phyloP scores from a whole-genome alignment of 2,329 filamentous ascomycete species.

The Aspergillus sp. region DNA sequence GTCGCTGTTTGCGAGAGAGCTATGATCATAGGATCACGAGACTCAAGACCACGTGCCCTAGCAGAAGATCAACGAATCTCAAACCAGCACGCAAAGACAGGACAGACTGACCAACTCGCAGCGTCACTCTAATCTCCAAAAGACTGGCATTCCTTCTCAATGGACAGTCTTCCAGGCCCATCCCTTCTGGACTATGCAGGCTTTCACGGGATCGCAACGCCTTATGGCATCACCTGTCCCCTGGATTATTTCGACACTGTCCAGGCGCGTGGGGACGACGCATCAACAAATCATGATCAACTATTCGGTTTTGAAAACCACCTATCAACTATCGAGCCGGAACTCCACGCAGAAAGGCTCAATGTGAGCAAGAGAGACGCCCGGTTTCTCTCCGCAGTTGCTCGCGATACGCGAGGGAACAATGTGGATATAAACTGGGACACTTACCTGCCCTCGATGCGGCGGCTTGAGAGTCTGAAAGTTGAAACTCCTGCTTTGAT shows the following conservation, averaged over 20 bases:
- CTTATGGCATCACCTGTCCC: slow-evolving; percentile 27
- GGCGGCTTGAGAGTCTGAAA: slow-evolving; percentile 26
- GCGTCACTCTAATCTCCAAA: neutral
- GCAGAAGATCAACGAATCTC: too few species aligned
- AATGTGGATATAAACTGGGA: slow-evolving; percentile 10
- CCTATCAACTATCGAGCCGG: slow-evolving; percentile 6
- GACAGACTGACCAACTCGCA: neutral
- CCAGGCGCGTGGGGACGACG: slow-evolving; percentile 8
- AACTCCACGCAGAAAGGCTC: slow-evolving; percentile 24
- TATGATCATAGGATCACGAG: neutral
- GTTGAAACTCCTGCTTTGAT: slow-evolving; percentile 41
- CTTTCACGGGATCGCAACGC: slow-evolving; percentile 34
- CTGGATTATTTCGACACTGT: slow-evolving; percentile 7
- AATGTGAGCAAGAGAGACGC: slow-evolving; percentile 22
- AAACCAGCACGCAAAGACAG: too few species aligned
- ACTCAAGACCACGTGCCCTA: neutral
- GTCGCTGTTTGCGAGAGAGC: too few species aligned
- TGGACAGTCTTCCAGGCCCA: slow-evolving; percentile 18
- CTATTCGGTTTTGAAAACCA: slow-evolving; percentile 11
- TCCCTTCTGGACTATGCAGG: slow-evolving; percentile 42
- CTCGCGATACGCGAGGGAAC: slow-evolving; percentile 11
- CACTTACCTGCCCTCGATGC: slow-evolving; percentile 13
- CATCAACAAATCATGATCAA: slow-evolving; percentile 10
- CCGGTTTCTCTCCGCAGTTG: slow-evolving; percentile 23
- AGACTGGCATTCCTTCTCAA: neutral